Percentiles rank a stretch among this genome's conserved stretches.
Conservation (phyloP, 192 early-diverging fungal genomes). For the Dissophora ornata region DNA sequence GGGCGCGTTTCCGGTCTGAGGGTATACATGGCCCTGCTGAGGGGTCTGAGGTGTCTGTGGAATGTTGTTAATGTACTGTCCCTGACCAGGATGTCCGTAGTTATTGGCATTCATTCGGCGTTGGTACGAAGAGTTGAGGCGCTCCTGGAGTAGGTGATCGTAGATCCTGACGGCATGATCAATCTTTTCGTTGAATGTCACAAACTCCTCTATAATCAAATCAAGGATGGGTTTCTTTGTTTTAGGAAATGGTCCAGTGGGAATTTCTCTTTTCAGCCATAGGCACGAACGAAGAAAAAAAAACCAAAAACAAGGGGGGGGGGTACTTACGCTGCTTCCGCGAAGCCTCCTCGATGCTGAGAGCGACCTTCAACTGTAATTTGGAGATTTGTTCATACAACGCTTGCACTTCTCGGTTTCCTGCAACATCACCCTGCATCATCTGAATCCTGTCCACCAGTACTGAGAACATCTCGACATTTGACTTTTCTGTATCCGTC, state of each 20-base stretch:
- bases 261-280: no score
- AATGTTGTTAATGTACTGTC: conserved; percentile 11
- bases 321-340: conserved; percentile 79
- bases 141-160: conserved; percentile 43
- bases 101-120: conserved; percentile 37
- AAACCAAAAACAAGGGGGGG: no score
- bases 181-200: conserved; percentile 50
- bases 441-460: conserved; percentile 84
- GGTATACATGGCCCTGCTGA: conserved; percentile 37
- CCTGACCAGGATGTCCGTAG: conserved; percentile 20
- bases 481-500: conserved; percentile 85
- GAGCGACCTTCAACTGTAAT: conserved; percentile 88
- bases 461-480: conserved; percentile 90
- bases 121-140: conserved; percentile 41
- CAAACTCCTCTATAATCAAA: conserved; percentile 48
- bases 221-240: no score
- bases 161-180: conserved; percentile 52
- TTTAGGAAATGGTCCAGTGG: no score
- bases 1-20: conserved; percentile 6
- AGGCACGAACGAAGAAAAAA: no score
- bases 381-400: conserved; percentile 88
- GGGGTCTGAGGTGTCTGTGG: conserved; percentile 23
- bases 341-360: conserved; percentile 77
- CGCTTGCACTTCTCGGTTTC: conserved; percentile 83
- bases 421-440: conserved; percentile 79